A percentile compares a stretch with the other conserved stretches of the same genome.
Conservation (phyloP, 108 stramenopile genomes). For the Mayamaea pseudoterrestris region DNA sequence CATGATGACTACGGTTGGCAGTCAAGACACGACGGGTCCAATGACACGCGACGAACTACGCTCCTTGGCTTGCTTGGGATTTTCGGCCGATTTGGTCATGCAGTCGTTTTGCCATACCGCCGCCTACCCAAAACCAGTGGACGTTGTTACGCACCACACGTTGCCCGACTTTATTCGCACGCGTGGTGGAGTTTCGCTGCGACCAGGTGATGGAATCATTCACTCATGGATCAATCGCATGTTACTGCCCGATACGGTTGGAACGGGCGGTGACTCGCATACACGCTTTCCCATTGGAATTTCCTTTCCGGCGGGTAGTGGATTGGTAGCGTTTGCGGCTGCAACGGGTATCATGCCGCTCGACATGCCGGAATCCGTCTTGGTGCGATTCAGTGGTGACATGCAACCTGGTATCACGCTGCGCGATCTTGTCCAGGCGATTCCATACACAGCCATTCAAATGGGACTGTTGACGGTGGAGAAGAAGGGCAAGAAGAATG, state of each 20-base stretch:
- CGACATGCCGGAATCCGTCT: conserved; percentile 92
- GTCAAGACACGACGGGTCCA: conserved; percentile 94
- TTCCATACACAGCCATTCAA: conserved; percentile 89
- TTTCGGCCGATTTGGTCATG: conserved; percentile 92
- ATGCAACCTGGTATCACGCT: conserved; percentile 95
- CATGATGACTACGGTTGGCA: conserved; percentile 91
- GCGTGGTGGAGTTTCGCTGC: conserved; percentile 87
- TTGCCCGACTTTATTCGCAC: conserved; percentile 93
- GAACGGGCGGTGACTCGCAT: conserved; percentile 93
- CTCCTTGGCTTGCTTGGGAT: conserved; percentile 88
- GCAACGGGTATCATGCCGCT: conserved; percentile 94
- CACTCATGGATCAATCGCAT: conserved; percentile 96
- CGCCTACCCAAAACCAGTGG: conserved; percentile 95
- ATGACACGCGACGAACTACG: conserved; percentile 95
- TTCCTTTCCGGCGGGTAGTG: conserved; percentile 92
- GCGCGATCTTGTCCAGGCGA: conserved; percentile 92
- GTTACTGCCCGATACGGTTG: conserved; percentile 94
- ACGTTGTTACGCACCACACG: conserved; percentile 93
- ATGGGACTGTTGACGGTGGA: conserved; percentile 84
- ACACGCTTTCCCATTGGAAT: conserved; percentile 95
- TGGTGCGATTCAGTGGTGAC: conserved; percentile 82
- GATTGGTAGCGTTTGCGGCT: conserved; percentile 90
- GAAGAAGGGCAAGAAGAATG: conserved; percentile 94
- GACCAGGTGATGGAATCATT: conserved; percentile 94
- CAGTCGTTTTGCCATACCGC: conserved; percentile 96